Evolutionary conservation across 148 eudicot genomes (phyloP), one percentile per base, ranked within the genome.

Genomic region (Nepenthes gracilis): DNA sequence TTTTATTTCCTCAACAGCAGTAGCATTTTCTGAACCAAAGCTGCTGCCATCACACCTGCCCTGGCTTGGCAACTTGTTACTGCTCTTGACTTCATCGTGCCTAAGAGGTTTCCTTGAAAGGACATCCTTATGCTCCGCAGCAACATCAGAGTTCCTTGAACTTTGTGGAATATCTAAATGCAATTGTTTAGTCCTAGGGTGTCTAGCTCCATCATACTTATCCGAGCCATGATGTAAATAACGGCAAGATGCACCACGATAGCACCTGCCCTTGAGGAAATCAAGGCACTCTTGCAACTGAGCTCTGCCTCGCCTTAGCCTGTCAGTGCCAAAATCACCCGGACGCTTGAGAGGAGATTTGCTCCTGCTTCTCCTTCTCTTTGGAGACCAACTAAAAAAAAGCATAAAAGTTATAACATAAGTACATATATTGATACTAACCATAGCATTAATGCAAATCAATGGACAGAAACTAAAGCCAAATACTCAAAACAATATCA

Each of bases 221-320:
- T 70, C 72, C 23, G 68, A 63, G 23, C 81, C 91, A 64, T 58
- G 74, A 68, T 87, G 97, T 72, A 75, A 12, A 73, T 77, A 93
- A 58, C 88, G 87, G 66, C 98, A 93, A 33, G 83, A 77, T 32
- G 86, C 81, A 64, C 97, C 97, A 67, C 96, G 90, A 60, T 72
- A 75, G 60, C 98, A 93, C 72, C 74, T 73, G 47, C 98, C 96
- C 54, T 81, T 79, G 45, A 72, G 78, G 70, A 75, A 85, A 72
- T 88, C 85, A 69, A 83, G 74, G 78, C 96, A 93, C 54, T 78
- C 60, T 13, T 55, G 78, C 63, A 65, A 59, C 58, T 73, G 74
- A 66, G 61, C 63, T 55, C 70, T 85, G 57, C 79, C 81, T 57
- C 85, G 67, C 78, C 80, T 81, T 56, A 43, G 47, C 57, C 64